Evolutionary conservation across 179 eudicot species (phyloP).

Genomic region (Silene noctiflora): DNA sequence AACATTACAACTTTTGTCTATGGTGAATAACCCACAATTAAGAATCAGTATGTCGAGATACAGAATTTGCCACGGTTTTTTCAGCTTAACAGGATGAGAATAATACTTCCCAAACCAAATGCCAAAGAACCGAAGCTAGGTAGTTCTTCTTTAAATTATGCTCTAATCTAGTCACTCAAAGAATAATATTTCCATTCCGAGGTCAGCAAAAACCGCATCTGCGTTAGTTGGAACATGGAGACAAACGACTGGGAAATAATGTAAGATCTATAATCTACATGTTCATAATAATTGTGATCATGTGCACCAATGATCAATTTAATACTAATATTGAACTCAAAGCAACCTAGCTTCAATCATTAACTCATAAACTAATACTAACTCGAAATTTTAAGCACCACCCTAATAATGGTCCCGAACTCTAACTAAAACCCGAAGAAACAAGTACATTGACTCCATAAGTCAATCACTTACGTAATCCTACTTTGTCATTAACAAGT

Average conservation of each 20-base stretch:
- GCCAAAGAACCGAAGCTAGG: too few relatives aligned
- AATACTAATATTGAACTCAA: conserved; percentile 11
- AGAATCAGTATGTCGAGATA: not conserved
- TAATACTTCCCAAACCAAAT: too few relatives aligned
- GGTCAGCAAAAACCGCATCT: not conserved
- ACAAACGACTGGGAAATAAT: not conserved
- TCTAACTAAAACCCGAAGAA: too few relatives aligned
- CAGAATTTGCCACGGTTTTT: too few relatives aligned
- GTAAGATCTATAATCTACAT: too few relatives aligned
- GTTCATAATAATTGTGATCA: not conserved
- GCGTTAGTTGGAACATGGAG: not conserved
- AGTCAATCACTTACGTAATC: conserved; percentile 13
- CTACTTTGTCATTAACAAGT: not conserved
- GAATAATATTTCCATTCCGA: not conserved
- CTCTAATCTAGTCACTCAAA: too few relatives aligned
- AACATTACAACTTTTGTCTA: not conserved
- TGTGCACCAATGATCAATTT: not conserved
- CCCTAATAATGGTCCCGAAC: too few relatives aligned
- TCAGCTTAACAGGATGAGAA: too few relatives aligned
- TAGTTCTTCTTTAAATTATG: too few relatives aligned
- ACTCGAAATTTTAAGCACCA: not conserved
- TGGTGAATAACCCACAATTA: not conserved
- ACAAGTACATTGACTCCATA: too few relatives aligned
- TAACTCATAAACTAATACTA: not conserved
- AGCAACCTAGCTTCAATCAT: conserved; percentile 18